Base-by-base conservation (phyloP, 1,139 yeast genomes). In the Kodamaea ohmeri region DNA sequence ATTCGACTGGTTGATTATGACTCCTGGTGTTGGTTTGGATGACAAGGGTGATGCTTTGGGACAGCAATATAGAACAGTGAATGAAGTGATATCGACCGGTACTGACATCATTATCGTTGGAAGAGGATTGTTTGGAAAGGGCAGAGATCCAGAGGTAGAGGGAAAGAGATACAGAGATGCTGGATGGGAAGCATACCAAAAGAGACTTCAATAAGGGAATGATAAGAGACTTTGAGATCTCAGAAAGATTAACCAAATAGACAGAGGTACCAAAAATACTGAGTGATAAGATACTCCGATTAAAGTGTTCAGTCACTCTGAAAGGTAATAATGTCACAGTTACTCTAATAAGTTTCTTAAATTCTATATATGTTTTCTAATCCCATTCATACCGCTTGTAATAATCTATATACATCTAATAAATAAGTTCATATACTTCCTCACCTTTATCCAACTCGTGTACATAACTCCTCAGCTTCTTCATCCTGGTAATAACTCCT, bases 21-120 rank as follows among this genome's bases (percentile, higher is more conserved):
- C 98, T 1, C 99, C 99, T 0, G 99, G 99, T 43, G 98, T 94
- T 32, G 97, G 97, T 2, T 73, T 94, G 42, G 98, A 90, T 57
- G 97, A 90, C 55, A 92, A 83, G 61, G 97, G 97, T n/a, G 99
- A 92, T 60, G 80, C 81, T 1, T 73, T 92, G 45, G 99, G 99
- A 16, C 99, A 94, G 64, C 98, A 92, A 63, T 94, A 94, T 63
- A 76, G 98, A 60, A 80, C 96, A 6, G 98, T 92, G 3, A 80
- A 79, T 49, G 87, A 86, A 45, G 98, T 89, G 20, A 69, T 87
- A 6, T 59, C 77, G 17, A 79, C 84, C 4, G 98, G 98, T 13
- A 76, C 95, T 2, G 99, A 94, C 60, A 76, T 94, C 39, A 89
- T 94, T 40, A 94, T 94, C 59, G 99, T 94, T 14, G 99, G 99